Conservation (phyloP, 257 asterid species). For the Osmanthus fragrans region DNA sequence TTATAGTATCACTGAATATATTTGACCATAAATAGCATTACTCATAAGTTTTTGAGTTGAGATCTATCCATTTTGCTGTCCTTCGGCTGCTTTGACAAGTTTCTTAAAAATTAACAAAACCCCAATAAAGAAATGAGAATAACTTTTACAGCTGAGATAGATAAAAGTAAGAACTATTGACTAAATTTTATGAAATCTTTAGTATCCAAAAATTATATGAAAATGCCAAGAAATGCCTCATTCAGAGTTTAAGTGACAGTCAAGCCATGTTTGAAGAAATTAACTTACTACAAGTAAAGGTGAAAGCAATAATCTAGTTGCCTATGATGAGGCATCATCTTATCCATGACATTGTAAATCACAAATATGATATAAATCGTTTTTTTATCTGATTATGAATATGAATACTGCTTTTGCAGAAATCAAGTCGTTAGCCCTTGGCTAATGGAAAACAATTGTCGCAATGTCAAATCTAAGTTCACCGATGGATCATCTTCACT, state of each 20-base stretch:
- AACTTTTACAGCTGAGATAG: too few relatives aligned
- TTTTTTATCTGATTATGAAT: neutral
- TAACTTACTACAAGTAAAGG: neutral
- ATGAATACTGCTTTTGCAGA: neutral
- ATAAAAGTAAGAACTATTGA: neutral
- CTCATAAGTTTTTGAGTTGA: too few relatives aligned
- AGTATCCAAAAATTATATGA: neutral
- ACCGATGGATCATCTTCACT: slow-evolving; percentile 20
- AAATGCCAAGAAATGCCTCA: neutral
- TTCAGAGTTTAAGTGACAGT: neutral
- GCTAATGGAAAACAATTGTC: neutral
- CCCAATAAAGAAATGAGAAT: neutral
- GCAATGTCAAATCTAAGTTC: slow-evolving; percentile 11
- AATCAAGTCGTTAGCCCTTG: neutral
- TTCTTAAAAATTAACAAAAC: neutral
- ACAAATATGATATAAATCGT: neutral
- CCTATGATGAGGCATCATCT: neutral
- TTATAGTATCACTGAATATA: too few relatives aligned
- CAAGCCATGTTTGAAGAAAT: neutral
- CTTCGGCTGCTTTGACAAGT: too few relatives aligned
- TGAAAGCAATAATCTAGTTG: neutral
- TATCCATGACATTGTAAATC: neutral
- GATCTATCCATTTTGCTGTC: too few relatives aligned
- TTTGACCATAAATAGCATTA: too few relatives aligned
- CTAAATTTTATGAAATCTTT: too few relatives aligned